phyloP scores from a whole-genome alignment of 2,329 filamentous ascomycete species.

The Claviceps digitariae region DNA sequence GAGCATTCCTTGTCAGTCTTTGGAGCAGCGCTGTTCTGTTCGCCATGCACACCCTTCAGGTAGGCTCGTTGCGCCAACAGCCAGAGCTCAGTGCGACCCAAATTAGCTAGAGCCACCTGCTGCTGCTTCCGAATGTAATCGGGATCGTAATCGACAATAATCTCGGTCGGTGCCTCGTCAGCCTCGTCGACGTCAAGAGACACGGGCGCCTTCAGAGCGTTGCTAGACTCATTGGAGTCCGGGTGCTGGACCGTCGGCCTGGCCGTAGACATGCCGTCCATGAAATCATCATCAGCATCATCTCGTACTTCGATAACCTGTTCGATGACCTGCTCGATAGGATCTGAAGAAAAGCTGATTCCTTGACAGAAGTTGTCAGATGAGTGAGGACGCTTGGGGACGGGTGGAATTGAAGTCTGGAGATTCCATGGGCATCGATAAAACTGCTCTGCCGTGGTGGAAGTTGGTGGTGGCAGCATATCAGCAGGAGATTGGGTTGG shows the following conservation, averaged over 20 bases:
- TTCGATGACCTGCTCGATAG: conserved; percentile 59
- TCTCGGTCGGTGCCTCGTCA: conserved; percentile 50
- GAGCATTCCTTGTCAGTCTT: conserved; percentile 23
- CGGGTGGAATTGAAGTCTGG: conserved; percentile 22
- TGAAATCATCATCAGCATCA: conserved; percentile 28
- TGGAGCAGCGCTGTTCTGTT: conserved; percentile 21
- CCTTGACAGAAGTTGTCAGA: conserved; percentile 26
- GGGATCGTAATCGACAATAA: conserved; percentile 58
- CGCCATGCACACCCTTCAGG: conserved; percentile 49
- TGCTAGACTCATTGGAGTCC: conserved; percentile 18
- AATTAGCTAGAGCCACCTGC: conserved; percentile 54
- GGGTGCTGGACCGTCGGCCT: conserved; percentile 28
- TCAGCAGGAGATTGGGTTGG: conserved; percentile 39
- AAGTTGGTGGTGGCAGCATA: conserved; percentile 53
- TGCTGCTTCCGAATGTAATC: conserved; percentile 63
- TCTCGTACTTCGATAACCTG: conserved; percentile 47
- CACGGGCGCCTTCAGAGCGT: conserved; percentile 20
- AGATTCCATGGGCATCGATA: conserved; percentile 71
- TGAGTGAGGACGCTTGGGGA: conserved; percentile 23
- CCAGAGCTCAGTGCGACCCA: conserved; percentile 80
- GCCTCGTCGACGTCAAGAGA: conserved; percentile 9
- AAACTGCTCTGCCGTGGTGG: conserved; percentile 82
- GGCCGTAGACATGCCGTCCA: conserved; percentile 55
- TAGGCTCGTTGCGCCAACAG: conserved; percentile 70
- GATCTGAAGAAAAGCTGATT: conserved; percentile 24